Conservation (phyloP, 176 grass and related monocot genomes). For the Ananas comosus region DNA sequence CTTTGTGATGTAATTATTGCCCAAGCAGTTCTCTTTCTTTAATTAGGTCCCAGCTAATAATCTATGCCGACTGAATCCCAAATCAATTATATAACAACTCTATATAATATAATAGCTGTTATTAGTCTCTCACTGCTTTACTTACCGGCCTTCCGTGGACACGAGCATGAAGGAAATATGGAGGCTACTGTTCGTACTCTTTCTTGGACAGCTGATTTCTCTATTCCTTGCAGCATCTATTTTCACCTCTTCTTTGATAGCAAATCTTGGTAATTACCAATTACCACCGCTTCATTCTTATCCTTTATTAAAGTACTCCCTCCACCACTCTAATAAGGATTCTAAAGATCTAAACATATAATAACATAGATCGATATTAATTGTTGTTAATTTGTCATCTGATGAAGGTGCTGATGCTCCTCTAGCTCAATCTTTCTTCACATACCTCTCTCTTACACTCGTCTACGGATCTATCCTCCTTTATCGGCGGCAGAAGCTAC, state of each 20-base stretch:
- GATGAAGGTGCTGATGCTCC: slow-evolving; percentile 64
- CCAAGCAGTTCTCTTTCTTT: too few relatives aligned
- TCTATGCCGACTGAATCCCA: too few relatives aligned
- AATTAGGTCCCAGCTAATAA: too few relatives aligned
- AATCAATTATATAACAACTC: too few relatives aligned
- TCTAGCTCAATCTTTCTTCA: slow-evolving; percentile 71
- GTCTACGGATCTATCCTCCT: slow-evolving; percentile 59
- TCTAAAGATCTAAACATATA: too few relatives aligned
- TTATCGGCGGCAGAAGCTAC: slow-evolving; percentile 32
- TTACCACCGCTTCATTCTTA: background rate
- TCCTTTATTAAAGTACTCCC: background rate
- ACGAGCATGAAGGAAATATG: slow-evolving; percentile 35
- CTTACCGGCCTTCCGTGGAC: background rate
- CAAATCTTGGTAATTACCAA: slow-evolving; percentile 39
- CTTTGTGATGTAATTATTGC: too few relatives aligned
- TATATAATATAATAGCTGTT: too few relatives aligned
- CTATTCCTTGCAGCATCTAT: slow-evolving; percentile 58
- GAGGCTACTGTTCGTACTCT: slow-evolving; percentile 38
- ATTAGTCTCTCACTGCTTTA: too few relatives aligned
- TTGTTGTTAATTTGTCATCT: slow-evolving; percentile 2
- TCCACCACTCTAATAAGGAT: too few relatives aligned
- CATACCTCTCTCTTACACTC: slow-evolving; percentile 47
- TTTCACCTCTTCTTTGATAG: slow-evolving; percentile 62
- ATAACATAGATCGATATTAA: too few relatives aligned
- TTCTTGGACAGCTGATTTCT: slow-evolving; percentile 69